Evolutionary conservation across 2,329 filamentous ascomycete species (phyloP).

Genomic region (Pyrenochaeta sp.): DNA sequence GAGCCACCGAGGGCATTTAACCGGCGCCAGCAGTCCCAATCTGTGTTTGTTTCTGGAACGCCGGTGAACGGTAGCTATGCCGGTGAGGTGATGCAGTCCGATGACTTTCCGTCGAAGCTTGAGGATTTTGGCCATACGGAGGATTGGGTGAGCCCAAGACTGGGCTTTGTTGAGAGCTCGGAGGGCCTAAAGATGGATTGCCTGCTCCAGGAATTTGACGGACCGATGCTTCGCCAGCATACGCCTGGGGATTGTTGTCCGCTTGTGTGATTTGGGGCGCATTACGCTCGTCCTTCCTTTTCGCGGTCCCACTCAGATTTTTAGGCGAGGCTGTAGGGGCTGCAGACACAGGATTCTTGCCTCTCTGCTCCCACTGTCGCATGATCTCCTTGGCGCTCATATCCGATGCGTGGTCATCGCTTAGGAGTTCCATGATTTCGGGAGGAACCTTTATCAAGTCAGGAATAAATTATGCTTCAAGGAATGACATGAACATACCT

Average conservation of each 20-base stretch:
- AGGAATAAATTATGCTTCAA: conserved; percentile 17
- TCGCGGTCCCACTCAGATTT: conserved; percentile 55
- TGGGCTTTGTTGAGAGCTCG: conserved; percentile 38
- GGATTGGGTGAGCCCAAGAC: conserved; percentile 44
- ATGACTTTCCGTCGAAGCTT: conserved; percentile 45
- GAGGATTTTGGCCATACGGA: conserved; percentile 44
- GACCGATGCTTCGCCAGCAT: conserved; percentile 85
- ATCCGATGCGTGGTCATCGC: conserved; percentile 83
- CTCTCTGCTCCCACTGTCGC: conserved; percentile 88
- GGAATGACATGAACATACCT: conserved; percentile 68
- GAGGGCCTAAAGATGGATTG: conserved; percentile 18
- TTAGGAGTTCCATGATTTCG: conserved; percentile 85
- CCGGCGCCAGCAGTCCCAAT: conserved; percentile 49
- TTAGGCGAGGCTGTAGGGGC: conserved; percentile 54
- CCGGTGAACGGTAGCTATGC: conserved; percentile 49
- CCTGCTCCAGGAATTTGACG: conserved; percentile 68
- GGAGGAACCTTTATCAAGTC: conserved; percentile 77
- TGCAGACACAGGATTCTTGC: conserved; percentile 68
- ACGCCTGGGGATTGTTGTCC: conserved; percentile 85
- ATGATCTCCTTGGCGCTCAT: conserved; percentile 97
- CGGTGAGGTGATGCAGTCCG: conserved; percentile 49
- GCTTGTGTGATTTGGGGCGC: conserved; percentile 72
- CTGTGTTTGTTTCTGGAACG: conserved; percentile 46
- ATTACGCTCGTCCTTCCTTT: conserved; percentile 60
- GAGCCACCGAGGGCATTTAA: conserved; percentile 20